phyloP scores from a whole-genome alignment of 352 stramenopile species.

The Pythium vanterpoolii region DNA sequence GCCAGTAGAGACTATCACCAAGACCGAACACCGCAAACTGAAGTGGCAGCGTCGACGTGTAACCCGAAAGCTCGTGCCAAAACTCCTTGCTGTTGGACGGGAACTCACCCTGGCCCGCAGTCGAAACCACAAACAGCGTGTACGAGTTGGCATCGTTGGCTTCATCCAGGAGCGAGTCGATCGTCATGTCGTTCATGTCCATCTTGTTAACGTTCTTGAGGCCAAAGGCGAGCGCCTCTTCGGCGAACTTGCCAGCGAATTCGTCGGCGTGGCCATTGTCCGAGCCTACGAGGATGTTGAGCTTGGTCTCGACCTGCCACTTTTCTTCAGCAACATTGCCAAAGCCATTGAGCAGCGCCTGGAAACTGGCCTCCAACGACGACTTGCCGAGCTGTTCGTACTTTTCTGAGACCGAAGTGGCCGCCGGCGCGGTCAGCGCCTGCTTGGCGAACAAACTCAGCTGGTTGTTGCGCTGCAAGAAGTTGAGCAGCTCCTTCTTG shows the following conservation, averaged over 20 bases:
- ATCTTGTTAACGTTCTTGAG: constrained; percentile 79
- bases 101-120: constrained; percentile 78
- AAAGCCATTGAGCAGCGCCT: constrained; percentile 72
- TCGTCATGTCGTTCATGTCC: constrained; percentile 81
- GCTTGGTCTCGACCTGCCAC: constrained; percentile 68
- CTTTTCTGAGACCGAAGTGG: constrained; percentile 52
- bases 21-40: constrained; percentile 81
- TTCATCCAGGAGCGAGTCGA: constrained; percentile 64
- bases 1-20: constrained; percentile 81
- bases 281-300: constrained; percentile 74
- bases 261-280: constrained; percentile 75
- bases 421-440: constrained; percentile 35
- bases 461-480: constrained; percentile 89
- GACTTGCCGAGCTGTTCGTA: constrained; percentile 79
- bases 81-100: constrained; percentile 80
- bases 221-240: constrained; percentile 65
- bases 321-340: constrained; percentile 37
- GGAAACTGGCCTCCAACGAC: constrained; percentile 81
- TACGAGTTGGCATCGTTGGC: constrained; percentile 71
- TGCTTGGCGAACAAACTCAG: constrained; percentile 88
- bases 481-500: constrained; percentile 87
- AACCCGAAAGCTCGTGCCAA: constrained; percentile 59
- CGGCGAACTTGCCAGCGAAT: constrained; percentile 64
- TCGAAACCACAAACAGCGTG: constrained; percentile 76
- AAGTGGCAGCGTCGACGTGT: constrained; percentile 54